Base-by-base conservation (phyloP, 2,329 filamentous ascomycete species). In the Fusarium torreyae region DNA sequence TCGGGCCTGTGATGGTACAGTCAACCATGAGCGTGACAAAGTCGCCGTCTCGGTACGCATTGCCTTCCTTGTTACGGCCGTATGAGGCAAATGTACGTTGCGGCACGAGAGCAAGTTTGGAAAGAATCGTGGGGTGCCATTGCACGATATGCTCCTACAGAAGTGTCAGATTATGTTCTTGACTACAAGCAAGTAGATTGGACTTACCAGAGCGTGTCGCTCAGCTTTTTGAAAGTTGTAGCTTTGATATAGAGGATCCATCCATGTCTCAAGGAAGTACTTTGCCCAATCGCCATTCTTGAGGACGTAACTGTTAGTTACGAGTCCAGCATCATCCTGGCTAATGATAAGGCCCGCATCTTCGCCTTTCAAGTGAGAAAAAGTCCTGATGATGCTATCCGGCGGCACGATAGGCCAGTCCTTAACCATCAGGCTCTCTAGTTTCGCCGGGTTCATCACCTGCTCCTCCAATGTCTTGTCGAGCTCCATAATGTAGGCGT, bases 201-300 rank as follows among this genome's bases (percentile, higher is more conserved):
- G 33, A 78, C 89, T 77, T 84, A 94, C 96, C 83, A 99, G 81
- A 51, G 95, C 94, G 83, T 99, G 95, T 24, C 86, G 88, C 80
- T 99, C 96, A 0, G 94, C 94, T 79, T 97, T 98, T 76, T 97
- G 93, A 76, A 99, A 99, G 77, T 97, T 97, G 82, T 99, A 99
- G 71, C 87, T 92, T 68, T 95, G 87, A 81, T 97, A 99, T 43
- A 98, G 83, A 48, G 96, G 96, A 78, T 98, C 94, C 76, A 96
- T 97, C 96, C 96, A 99, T 1, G 93, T 92, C 78, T 99, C 96
- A 18, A 98, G 81, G 76, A 99, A 93, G 83, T 92, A 99, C 76
- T 92, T 92, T 44, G 93, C 92, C 93, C 95, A 99, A 57, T 96
- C 93, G 22, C 94, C 94, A 64, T 92, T 93, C 66, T 89, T 87